Evolutionary conservation across 2,329 filamentous ascomycete genomes (phyloP).

Genomic region (Pseudocercospora eumusae): DNA sequence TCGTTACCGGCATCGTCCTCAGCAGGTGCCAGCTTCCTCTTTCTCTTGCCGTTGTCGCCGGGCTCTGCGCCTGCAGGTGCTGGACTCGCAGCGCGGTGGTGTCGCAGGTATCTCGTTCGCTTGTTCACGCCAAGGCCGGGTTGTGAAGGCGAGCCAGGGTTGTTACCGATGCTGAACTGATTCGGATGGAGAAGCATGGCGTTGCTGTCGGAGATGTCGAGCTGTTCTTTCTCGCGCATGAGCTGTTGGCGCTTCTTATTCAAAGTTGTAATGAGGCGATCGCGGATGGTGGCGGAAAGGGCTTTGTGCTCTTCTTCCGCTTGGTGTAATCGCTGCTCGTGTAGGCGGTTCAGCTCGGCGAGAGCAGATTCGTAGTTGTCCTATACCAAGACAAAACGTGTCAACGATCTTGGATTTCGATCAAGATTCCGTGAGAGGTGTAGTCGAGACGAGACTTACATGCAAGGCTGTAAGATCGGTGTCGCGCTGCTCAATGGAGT

Average conservation of each 20-base stretch:
- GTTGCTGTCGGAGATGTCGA: conserved; percentile 67
- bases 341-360: conserved; percentile 58
- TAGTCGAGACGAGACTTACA: conserved; percentile 55
- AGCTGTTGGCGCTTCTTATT: conserved; percentile 59
- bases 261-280: conserved; percentile 61
- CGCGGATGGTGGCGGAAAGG: conserved; percentile 60
- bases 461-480: conserved; percentile 76
- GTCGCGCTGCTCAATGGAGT: conserved; percentile 84
- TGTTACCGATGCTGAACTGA: conserved; percentile 63
- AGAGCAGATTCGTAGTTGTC: conserved; percentile 59
- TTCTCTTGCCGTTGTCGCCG: conserved; percentile 56
- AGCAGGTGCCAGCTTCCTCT: conserved; percentile 56
- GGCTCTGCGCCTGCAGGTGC: conserved; percentile 30
- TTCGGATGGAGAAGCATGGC: conserved; percentile 65
- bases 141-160: conserved; percentile 64
- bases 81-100: conserved; percentile 47
- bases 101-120: conserved; percentile 64
- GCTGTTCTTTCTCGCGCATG: conserved; percentile 65
- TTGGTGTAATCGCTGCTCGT: conserved; percentile 61
- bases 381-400: conserved; percentile 44
- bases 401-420: not conserved
- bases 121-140: conserved; percentile 53
- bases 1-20: conserved; percentile 61
- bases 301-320: conserved; percentile 64
- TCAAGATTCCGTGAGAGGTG: not conserved